Evolutionary conservation across 2,329 filamentous ascomycete genomes (phyloP), one percentile per base, ranked within the genome.

Genomic region (Paracoccidioides brasiliensis): DNA sequence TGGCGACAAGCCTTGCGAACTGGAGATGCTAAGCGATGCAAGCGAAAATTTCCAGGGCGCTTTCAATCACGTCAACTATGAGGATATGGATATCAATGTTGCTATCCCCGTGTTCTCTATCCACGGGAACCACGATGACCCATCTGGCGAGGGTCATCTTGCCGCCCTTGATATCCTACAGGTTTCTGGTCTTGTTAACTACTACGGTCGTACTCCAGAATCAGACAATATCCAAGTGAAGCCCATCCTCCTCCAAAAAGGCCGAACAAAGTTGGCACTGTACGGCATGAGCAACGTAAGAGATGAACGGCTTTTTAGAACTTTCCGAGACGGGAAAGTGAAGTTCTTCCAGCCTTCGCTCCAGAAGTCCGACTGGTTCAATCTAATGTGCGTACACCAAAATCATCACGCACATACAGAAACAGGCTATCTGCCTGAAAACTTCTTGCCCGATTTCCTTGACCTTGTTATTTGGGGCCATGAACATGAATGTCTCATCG

Each of bases 21-120:
- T 98, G 58, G 88, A 98, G 70, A 90, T 97, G 71, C 78, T 98
- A 46, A 95, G 90, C 67, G 93, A 98, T 70, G 89, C 88, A 6
- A 89, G 84, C 62, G 87, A 95, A 64, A 88, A 91, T 59, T 96
- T 98, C 64, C 85, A 89, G 59, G 87, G 87, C 5, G 84, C 89
- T 0, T 95, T 96, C 67, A 85, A 89, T 52, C 87, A 96, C 69
- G 91, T 95, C 71, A 98, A 98, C 71, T 98, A 98, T 71, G 90
- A 97, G 70, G 93, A 98, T 65, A 83, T 88, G 30, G 89, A 98
- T 64, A 96, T 98, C 70, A 98, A 98, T 65, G 83, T 98, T 58
- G 88, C 90, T 0, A 96, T 97, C 55, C 93, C 93, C 0, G 90
- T 98, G 33, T 98, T 98, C 68, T 95, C 91, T 0, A 98, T 98